Base-by-base conservation (phyloP, 2,329 filamentous ascomycete genomes). In the Fusarium subglutinans region DNA sequence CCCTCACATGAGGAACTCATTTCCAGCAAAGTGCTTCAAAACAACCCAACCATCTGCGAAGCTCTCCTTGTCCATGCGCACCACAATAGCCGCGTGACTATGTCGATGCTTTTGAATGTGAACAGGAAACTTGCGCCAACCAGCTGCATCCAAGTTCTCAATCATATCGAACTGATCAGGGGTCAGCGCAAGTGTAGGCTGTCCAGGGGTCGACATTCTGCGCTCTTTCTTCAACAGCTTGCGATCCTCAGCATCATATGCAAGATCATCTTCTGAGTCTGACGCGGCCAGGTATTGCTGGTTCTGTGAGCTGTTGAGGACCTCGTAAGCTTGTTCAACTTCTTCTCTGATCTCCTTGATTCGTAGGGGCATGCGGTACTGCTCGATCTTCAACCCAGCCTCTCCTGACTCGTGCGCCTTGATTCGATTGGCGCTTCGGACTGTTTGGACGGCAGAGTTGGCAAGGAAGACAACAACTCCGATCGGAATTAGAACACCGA, bases 71-170 rank as follows among this genome's bases (percentile, higher is more conserved):
- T 92, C 89, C 66, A 86, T 89, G 43, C 96, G 89, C 41, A 97
- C 91, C 72, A 98, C 94, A 54, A 98, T 97, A 7, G 95, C 95
- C 0, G 95, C 96, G 82, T 98, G 96, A 68, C 90, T 94, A 80
- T 98, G 94, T n/a, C 87, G 84, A 62, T 90, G 88, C 11, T 95
- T 93, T 73, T 93, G 92, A 44, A 96, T 95, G 83, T 92, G 91
- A 8, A 95, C 90, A 2, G 88, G 89, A 73, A 90, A 91, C 80
- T 92, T 93, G 54, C 87, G 85, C 88, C 90, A 92, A 9, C 87
- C 86, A 5, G 92, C 80, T n/a, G 81, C 80, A 77, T 98, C 91
- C 55, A 98, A 85, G 15, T 90, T 89, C 37, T 92, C 87, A 70
- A 98, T 93, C 90, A 98, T 98, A 55, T 89, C 87, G 80, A 98